Evolutionary conservation across 306 rosid species (phyloP), one percentile per base, ranked within the genome.

Genomic region (Astragalus membranaceus): DNA sequence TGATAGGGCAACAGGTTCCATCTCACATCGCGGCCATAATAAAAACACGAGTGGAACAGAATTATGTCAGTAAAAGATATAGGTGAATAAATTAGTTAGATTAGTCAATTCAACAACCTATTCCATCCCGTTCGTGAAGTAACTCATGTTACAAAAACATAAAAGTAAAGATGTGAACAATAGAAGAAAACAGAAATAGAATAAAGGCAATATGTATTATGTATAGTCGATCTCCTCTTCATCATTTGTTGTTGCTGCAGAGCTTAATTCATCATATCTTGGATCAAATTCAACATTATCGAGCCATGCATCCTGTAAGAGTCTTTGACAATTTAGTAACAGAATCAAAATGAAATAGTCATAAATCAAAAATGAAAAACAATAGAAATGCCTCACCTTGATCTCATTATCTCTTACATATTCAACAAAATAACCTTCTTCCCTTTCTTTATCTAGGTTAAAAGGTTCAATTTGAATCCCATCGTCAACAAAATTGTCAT

Each of bases 391-490:
- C 1, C 75, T 41, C 69, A 81, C 82, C 85, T 78, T 85, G 60
- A 85, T 79, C 47, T 84, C 92, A 7, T 88, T 81, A 11, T 88
- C 85, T 14, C 80, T 85, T 13, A 86, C 83, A 63, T 85, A 94
- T 78, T 94, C 99, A 56, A 94, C 89, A 59, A 82, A 94, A 70
- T 88, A 90, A 69, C 96, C 99, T 84, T 89, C 97, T 69, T 93
- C 98, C 75, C 94, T 87, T 85, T 94, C 99, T 82, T 83, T 85
- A 52, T 80, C 74, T 52, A 94, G 84, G 82, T 91, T 94, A 84
- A 94, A 94, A 56, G 96, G 97, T 75, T 94, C 99, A 12, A 94
- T 81, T 77, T 81, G 96, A 83, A 94, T 77, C 67, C 97, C 99
- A 15, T 88, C 95, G 12, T 81, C 95, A 50, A 79, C 86, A 52